These are phyloP conservation scores for Pseudophaeomoniella oleicola DNA, from an alignment of 2,329 filamentous ascomycete species.

Conservation along the genomic window DNA sequence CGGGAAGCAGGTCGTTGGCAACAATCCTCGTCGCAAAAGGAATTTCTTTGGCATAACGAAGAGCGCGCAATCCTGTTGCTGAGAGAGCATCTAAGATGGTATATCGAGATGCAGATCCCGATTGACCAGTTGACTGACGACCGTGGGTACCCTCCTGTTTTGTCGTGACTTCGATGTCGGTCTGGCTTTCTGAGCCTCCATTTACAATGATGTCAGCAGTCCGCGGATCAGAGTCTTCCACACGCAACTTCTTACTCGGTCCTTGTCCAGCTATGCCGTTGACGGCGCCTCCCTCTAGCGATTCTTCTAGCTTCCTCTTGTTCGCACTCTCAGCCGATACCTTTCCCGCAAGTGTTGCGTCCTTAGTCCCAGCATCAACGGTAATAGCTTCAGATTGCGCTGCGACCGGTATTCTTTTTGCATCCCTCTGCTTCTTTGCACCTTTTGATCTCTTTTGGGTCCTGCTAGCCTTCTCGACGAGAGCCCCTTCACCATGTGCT, in stretches of 20 bases:
- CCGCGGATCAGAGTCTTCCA: not conserved
- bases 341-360: not conserved
- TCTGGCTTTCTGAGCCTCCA: not conserved
- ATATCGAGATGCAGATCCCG: constrained; percentile 37
- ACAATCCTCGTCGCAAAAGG: constrained; percentile 70
- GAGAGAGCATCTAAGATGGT: constrained; percentile 91
- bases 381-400: not conserved
- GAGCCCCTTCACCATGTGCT: constrained; percentile 60
- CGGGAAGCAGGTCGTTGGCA: constrained; percentile 73
- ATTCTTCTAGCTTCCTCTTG: constrained; percentile 15
- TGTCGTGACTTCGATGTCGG: not conserved
- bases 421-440: constrained; percentile 18
- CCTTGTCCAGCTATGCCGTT: constrained; percentile 4
- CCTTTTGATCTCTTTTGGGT: constrained; percentile 19
- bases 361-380: not conserved
- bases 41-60: constrained; percentile 84
- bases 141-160: too few species aligned
- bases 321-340: constrained; percentile 5
- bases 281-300: constrained; percentile 6
- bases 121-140: constrained; percentile 5
- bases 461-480: constrained; percentile 39
- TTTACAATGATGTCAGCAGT: not conserved
- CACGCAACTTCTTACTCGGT: not conserved
- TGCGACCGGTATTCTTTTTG: constrained; percentile 21
- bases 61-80: constrained; percentile 76